Percentiles rank a stretch among this genome's conserved stretches.
These are phyloP conservation scores for Musa troglodytarum DNA, from an alignment of 176 grass and related monocot species.

Conservation along the genomic window DNA sequence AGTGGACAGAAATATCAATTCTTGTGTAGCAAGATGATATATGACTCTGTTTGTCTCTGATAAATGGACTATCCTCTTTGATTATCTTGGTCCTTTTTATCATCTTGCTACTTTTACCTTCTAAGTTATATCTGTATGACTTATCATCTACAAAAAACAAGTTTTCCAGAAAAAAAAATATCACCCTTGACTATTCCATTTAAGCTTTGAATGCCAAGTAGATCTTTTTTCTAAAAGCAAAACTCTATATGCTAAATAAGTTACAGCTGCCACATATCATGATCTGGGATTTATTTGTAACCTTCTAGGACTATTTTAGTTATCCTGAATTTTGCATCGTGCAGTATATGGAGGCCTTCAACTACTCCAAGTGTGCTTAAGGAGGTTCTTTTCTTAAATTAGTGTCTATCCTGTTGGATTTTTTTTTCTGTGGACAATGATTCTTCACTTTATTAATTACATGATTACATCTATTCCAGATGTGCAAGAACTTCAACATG, in stretches of 20 bases:
- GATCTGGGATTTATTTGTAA: neutral
- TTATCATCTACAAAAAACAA: neutral
- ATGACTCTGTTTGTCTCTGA: no score
- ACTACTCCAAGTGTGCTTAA: neutral
- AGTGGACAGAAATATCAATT: no score
- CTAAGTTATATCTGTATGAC: neutral
- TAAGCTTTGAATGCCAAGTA: neutral
- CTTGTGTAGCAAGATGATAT: no score
- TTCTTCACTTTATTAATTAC: no score
- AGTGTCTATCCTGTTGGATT: neutral
- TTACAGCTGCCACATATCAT: neutral
- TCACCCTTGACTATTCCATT: neutral
- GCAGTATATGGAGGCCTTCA: neutral
- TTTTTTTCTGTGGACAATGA: neutral
- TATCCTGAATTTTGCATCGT: neutral
- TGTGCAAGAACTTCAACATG: no score
- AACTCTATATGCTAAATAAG: neutral
- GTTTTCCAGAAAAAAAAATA: neutral
- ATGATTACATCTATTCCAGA: no score
- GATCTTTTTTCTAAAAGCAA: neutral
- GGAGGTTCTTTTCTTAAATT: neutral
- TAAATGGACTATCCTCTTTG: neutral
- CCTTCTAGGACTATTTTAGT: neutral
- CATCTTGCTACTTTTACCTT: neutral
- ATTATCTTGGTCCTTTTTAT: neutral